A percentile compares a stretch with the other conserved stretches of the same genome.
phyloP scores from a whole-genome alignment of 2,329 filamentous ascomycete species.

The Penicillium polonicum region DNA sequence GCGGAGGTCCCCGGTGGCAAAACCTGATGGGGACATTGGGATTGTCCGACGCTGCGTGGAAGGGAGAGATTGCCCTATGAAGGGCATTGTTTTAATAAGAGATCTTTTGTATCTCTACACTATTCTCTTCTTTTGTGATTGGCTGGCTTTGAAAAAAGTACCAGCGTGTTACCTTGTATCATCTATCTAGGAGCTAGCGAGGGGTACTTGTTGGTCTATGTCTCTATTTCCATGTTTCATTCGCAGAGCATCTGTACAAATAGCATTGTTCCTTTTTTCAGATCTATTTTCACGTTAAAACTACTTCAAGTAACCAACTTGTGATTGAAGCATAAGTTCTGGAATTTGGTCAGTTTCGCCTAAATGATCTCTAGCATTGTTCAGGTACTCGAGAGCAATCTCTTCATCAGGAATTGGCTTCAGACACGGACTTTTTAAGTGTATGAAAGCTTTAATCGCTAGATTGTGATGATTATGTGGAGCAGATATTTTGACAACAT shows the following conservation, averaged over 20 bases:
- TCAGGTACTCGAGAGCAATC: neutral
- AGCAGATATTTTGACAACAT: neutral
- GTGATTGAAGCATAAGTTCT: neutral
- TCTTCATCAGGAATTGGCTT: neutral
- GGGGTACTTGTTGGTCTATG: conserved; percentile 11
- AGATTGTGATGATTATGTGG: neutral
- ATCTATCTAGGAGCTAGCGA: conserved; percentile 11
- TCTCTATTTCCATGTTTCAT: conserved; percentile 5
- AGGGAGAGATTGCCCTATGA: conserved; percentile 79
- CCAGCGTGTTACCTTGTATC: conserved; percentile 15
- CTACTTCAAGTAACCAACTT: neutral
- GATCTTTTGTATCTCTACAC: conserved; percentile 11
- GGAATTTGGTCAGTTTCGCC: neutral
- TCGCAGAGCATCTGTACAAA: conserved; percentile 25
- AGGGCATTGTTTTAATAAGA: conserved; percentile 14
- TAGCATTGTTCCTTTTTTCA: conserved; percentile 18
- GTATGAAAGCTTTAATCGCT: neutral
- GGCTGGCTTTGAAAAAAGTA: conserved; percentile 12
- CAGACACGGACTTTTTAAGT: neutral
- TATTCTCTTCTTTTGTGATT: conserved; percentile 1
- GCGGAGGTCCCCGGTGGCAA: conserved; percentile 86
- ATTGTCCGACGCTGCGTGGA: conserved; percentile 83
- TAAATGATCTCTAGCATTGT: neutral
- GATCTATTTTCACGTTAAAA: neutral
- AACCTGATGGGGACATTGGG: conserved; percentile 81